A percentile compares a stretch with the other conserved stretches of the same genome.
Conservation (phyloP, 2,329 filamentous ascomycete species). For the Emmonsia crescens region DNA sequence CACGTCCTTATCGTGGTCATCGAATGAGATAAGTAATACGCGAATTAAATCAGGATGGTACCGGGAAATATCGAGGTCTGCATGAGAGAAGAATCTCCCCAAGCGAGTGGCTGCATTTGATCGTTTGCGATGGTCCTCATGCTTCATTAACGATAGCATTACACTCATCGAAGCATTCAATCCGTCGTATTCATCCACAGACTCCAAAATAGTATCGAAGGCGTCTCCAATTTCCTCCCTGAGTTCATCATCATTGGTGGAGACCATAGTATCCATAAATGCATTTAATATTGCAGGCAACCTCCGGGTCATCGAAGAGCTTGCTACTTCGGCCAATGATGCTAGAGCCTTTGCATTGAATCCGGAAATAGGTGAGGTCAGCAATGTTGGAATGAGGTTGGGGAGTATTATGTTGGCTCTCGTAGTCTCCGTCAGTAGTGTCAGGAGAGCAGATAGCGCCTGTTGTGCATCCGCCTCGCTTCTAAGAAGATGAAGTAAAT, state of each 20-base stretch:
- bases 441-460: conserved; percentile 82
- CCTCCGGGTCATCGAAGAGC: conserved; percentile 79
- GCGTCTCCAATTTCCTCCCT: conserved; percentile 62
- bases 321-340: conserved; percentile 83
- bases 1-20: conserved; percentile 70
- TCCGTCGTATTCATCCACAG: conserved; percentile 91
- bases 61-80: conserved; percentile 79
- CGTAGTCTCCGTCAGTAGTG: conserved; percentile 83
- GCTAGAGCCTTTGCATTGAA: conserved; percentile 95
- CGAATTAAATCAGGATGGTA: conserved; percentile 96
- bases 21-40: conserved; percentile 80
- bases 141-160: conserved; percentile 75
- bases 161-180: conserved; percentile 94
- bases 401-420: conserved; percentile 94
- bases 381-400: conserved; percentile 87
- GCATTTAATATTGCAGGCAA: conserved; percentile 85
- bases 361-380: conserved; percentile 76
- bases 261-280: conserved; percentile 83
- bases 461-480: conserved; percentile 82
- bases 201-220: conserved; percentile 81
- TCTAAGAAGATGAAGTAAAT: conserved; percentile 79
- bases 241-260: conserved; percentile 60
- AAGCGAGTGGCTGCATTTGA: conserved; percentile 68
- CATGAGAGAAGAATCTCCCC: conserved; percentile 70
- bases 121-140: conserved; percentile 81